Percentiles rank a stretch among this genome's conserved stretches.
These are phyloP conservation scores for Leonotis leonurus DNA, from an alignment of 257 asterid species.

Conservation along the genomic window DNA sequence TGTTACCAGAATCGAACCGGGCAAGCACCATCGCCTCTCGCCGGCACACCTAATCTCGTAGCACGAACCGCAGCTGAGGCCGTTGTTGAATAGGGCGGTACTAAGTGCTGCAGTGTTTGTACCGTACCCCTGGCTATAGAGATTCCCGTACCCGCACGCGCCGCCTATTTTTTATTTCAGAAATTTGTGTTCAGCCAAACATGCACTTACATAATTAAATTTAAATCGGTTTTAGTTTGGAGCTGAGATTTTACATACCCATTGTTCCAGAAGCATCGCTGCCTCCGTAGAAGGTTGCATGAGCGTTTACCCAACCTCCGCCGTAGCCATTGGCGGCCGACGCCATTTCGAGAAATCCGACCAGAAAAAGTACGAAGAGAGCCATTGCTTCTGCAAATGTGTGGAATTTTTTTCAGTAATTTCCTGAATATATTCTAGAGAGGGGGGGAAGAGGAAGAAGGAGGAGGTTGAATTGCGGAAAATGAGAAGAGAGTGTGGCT, in stretches of 20 bases:
- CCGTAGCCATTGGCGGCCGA: conserved; percentile 38
- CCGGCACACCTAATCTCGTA: conserved; percentile 49
- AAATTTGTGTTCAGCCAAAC: neutral
- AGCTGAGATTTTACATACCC: conserved; percentile 54
- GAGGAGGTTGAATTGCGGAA: conserved; percentile 20
- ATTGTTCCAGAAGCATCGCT: conserved; percentile 94
- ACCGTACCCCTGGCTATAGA: conserved; percentile 88
- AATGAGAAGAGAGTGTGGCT: conserved; percentile 20
- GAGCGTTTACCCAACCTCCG: conserved; percentile 72
- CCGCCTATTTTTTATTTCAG: conserved; percentile 59
- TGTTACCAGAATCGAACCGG: conserved; percentile 58
- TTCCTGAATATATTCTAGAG: neutral
- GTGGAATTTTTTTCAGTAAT: no score
- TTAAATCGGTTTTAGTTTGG: neutral
- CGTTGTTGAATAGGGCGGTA: conserved; percentile 80
- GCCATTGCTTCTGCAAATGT: conserved; percentile 32
- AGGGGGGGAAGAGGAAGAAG: neutral
- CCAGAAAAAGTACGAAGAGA: conserved; percentile 24
- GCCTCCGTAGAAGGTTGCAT: conserved; percentile 91
- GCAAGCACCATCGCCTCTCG: conserved; percentile 40
- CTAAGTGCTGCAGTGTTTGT: conserved; percentile 92
- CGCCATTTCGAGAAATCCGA: conserved; percentile 35
- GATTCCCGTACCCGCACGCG: conserved; percentile 91
- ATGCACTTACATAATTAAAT: neutral
- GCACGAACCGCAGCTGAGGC: conserved; percentile 88